Evolutionary conservation across 352 stramenopile genomes (phyloP).

Genomic region (Phytopythium chamaehyphon): DNA sequence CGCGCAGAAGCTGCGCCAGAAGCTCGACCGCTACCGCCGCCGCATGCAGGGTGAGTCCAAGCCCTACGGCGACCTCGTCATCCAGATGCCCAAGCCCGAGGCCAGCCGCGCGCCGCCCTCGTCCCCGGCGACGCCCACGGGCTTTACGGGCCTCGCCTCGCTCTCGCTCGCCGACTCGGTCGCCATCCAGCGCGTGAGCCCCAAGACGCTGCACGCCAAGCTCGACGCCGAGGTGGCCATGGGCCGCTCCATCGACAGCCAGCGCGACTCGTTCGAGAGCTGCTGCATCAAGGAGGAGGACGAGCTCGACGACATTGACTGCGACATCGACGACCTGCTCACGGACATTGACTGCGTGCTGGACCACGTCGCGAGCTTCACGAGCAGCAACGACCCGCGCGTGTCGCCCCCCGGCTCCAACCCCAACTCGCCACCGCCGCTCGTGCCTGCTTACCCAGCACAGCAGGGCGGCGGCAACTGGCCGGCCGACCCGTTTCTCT

Average conservation of each 20-base stretch:
- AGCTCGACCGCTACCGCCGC: constrained; percentile 53
- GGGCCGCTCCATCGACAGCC: constrained; percentile 14
- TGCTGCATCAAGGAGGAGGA: constrained; percentile 10
- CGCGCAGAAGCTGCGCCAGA: constrained; percentile 65
- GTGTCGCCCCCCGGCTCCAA: not conserved
- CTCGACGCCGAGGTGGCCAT: constrained; percentile 15
- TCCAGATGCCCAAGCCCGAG: constrained; percentile 3
- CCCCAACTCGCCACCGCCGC: constrained; percentile 4
- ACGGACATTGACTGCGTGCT: constrained; percentile 47
- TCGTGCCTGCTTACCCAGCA: constrained; percentile 7
- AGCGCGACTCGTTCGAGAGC: constrained; percentile 10
- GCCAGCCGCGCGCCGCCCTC: constrained; percentile 12
- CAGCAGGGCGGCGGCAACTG: constrained; percentile 6
- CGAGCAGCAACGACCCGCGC: constrained; percentile 16
- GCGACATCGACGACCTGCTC: constrained; percentile 41
- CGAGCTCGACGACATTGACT: constrained; percentile 10
- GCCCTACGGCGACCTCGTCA: constrained; percentile 12
- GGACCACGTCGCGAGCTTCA: constrained; percentile 47
- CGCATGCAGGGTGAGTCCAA: constrained; percentile 36
- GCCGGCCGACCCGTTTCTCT: not conserved
- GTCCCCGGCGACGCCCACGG: constrained; percentile 22
- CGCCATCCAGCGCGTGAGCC: constrained; percentile 12
- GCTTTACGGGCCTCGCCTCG: constrained; percentile 18
- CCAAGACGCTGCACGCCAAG: constrained; percentile 9
- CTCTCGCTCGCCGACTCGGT: constrained; percentile 10